phyloP scores from a whole-genome alignment of 805 yeast species.

The Kurtzmaniella fragi region DNA sequence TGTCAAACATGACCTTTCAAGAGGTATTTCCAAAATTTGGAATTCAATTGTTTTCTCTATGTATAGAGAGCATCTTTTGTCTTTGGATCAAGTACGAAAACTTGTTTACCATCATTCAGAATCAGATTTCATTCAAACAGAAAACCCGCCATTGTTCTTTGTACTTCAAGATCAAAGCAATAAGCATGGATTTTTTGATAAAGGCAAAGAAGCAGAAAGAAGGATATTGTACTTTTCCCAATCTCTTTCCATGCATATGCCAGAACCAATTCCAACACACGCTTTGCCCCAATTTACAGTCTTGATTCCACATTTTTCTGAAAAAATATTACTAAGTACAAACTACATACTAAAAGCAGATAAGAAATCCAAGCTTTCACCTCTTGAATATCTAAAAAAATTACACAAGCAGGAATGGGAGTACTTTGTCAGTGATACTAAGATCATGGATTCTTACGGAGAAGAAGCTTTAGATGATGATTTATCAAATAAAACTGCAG shows the following conservation, averaged over 20 bases:
- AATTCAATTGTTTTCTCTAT: slow-evolving; percentile 21
- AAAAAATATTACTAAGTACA: slow-evolving; percentile 40
- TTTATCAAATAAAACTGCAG: background rate
- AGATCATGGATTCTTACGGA: slow-evolving; percentile 24
- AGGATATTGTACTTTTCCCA: slow-evolving; percentile 52
- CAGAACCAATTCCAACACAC: slow-evolving; percentile 43
- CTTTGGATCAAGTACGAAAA: slow-evolving; percentile 36
- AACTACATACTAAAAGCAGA: slow-evolving; percentile 45
- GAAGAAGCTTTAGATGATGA: background rate
- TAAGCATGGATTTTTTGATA: slow-evolving; percentile 35
- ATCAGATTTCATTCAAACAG: slow-evolving; percentile 18
- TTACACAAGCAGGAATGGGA: slow-evolving; percentile 77
- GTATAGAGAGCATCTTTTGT: slow-evolving; percentile 36
- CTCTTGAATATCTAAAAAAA: slow-evolving; percentile 74
- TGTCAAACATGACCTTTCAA: slow-evolving; percentile 6
- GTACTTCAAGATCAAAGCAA: slow-evolving; percentile 43
- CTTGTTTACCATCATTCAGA: slow-evolving; percentile 21
- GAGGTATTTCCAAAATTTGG: slow-evolving; percentile 23
- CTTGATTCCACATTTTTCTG: slow-evolving; percentile 48
- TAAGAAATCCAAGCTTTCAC: slow-evolving; percentile 43
- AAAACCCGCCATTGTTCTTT: slow-evolving; percentile 39
- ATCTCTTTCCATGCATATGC: slow-evolving; percentile 43
- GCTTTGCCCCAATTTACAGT: slow-evolving; percentile 50
- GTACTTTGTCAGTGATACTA: slow-evolving; percentile 72
- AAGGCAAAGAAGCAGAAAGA: slow-evolving; percentile 47